These are phyloP conservation scores for Aureobasidium melanogenum DNA, from an alignment of 2,329 filamentous ascomycete genomes.

Conservation along the genomic window DNA sequence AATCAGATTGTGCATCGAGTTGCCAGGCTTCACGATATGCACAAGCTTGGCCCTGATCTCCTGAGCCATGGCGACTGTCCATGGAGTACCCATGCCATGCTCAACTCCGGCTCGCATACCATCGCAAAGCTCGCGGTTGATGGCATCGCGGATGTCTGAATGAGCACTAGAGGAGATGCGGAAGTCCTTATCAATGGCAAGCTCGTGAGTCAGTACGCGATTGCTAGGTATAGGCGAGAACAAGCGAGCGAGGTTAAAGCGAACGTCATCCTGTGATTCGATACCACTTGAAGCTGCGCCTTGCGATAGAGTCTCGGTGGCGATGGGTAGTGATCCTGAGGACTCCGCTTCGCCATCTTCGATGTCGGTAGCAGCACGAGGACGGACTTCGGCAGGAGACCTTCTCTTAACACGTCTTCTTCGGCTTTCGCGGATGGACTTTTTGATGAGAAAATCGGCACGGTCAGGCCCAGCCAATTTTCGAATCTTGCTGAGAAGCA, in stretches of 20 bases:
- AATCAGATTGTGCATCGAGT: conserved; percentile 66
- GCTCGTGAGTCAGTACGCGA: conserved; percentile 65
- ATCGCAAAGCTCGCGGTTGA: conserved; percentile 50
- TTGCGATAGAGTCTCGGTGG: conserved; percentile 15
- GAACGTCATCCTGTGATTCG: background rate
- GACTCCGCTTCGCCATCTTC: conserved; percentile 15
- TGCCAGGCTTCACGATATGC: conserved; percentile 59
- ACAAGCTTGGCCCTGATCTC: conserved; percentile 65
- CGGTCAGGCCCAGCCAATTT: conserved; percentile 63
- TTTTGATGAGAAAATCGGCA: conserved; percentile 64
- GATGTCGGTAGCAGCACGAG: conserved; percentile 47
- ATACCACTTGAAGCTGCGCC: background rate
- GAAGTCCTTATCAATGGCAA: conserved; percentile 71
- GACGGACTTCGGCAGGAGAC: conserved; percentile 60
- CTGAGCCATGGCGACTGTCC: conserved; percentile 62
- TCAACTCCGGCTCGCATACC: conserved; percentile 56
- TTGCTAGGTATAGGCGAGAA: conserved; percentile 62
- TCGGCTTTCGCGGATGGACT: conserved; percentile 64
- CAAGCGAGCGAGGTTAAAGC: conserved; percentile 28
- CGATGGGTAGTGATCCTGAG: conserved; percentile 1
- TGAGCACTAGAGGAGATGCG: conserved; percentile 53
- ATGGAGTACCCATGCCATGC: conserved; percentile 54
- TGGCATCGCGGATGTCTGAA: conserved; percentile 49
- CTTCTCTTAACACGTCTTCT: conserved; percentile 56
- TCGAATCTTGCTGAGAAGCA: conserved; percentile 71